Conservation (phyloP, 805 yeast species). For the Torulaspora indica region DNA sequence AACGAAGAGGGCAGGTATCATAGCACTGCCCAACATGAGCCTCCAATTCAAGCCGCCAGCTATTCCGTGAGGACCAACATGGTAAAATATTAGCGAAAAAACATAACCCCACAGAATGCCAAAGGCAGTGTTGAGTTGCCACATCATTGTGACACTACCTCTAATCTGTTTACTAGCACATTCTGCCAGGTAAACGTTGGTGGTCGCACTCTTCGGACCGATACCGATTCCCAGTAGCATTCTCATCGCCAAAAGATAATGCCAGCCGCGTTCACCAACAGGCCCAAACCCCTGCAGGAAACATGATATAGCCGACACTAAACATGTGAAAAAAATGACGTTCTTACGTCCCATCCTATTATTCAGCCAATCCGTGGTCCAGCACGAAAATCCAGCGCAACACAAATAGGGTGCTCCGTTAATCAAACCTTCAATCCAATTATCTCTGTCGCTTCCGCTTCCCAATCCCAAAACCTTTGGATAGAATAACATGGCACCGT, state of each 20-base stretch:
- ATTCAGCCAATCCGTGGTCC: slow-evolving; percentile 60
- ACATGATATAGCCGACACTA: slow-evolving; percentile 55
- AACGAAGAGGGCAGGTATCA: slow-evolving; percentile 60
- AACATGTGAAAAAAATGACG: slow-evolving; percentile 61
- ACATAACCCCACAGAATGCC: slow-evolving; percentile 73
- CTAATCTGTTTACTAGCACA: slow-evolving; percentile 58
- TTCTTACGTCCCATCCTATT: slow-evolving; percentile 56
- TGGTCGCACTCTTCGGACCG: slow-evolving; percentile 74
- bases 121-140: slow-evolving; percentile 72
- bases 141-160: slow-evolving; percentile 66
- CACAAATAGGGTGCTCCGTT: slow-evolving; percentile 70
- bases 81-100: slow-evolving; percentile 57
- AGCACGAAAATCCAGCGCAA: slow-evolving; percentile 55
- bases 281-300: slow-evolving; percentile 61
- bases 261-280: slow-evolving; percentile 50
- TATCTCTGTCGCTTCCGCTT: slow-evolving; percentile 43
- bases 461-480: slow-evolving; percentile 52
- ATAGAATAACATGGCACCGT: slow-evolving; percentile 64
- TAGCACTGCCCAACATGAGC: slow-evolving; percentile 63
- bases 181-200: slow-evolving; percentile 66
- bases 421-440: slow-evolving; percentile 55
- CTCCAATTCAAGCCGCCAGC: slow-evolving; percentile 57
- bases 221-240: slow-evolving; percentile 62
- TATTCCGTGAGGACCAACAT: slow-evolving; percentile 40
- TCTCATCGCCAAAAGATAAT: slow-evolving; percentile 61